phyloP scores from a whole-genome alignment of 2,329 filamentous ascomycete species.

The Lachnellula willkommii region DNA sequence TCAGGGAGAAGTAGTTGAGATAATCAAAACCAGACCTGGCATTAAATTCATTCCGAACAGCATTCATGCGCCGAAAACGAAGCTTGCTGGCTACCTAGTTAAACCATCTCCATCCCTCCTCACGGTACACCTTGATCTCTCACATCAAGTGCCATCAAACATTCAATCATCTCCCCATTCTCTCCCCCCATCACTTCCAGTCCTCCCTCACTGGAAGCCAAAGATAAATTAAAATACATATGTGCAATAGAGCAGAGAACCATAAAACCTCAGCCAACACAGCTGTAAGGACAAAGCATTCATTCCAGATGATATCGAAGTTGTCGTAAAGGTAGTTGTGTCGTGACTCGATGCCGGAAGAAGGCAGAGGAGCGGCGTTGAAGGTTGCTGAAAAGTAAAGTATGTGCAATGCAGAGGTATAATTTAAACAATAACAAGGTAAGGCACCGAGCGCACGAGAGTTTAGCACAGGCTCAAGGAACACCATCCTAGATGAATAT shows the following conservation, averaged over 20 bases:
- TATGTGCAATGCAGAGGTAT: conserved; percentile 16
- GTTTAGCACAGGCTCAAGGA: conserved; percentile 30
- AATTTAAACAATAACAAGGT: conserved; percentile 10
- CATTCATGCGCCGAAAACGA: neutral
- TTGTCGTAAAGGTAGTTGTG: neutral
- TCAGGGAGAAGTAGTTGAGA: neutral
- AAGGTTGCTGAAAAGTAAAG: conserved; percentile 9
- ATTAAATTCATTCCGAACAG: neutral
- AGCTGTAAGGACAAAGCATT: conserved; percentile 1
- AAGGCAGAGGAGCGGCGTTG: conserved; percentile 11
- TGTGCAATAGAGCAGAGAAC: conserved; percentile 8
- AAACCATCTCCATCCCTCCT: neutral
- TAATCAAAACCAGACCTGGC: neutral
- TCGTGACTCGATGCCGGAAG: neutral
- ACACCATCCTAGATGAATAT: conserved; percentile 12
- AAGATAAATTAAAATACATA: conserved; percentile 7
- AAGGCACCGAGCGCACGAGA: conserved; percentile 30
- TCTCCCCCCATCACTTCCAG: neutral
- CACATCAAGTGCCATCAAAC: neutral
- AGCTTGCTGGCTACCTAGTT: neutral
- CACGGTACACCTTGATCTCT: neutral
- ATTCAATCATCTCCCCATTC: neutral
- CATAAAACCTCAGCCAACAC: conserved; percentile 1
- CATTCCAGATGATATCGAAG: neutral
- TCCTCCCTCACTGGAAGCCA: neutral